Evolutionary conservation across 352 stramenopile species (phyloP).

Genomic region (Phytophthora lateralis): DNA sequence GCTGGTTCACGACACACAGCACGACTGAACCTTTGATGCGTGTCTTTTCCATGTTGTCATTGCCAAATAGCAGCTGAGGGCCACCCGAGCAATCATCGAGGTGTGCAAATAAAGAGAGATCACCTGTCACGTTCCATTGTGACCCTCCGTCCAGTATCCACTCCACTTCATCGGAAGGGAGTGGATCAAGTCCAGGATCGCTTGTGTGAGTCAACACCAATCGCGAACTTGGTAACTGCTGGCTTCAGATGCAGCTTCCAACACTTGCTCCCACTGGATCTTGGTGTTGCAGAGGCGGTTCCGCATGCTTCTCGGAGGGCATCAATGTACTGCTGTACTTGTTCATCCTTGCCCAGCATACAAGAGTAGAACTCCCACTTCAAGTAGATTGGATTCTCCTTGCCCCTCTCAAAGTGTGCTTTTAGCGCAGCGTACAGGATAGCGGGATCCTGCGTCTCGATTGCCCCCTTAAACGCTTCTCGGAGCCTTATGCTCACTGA

Average conservation of each 20-base stretch:
- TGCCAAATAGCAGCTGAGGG: background rate
- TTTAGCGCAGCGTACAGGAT: no score
- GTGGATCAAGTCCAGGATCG: background rate
- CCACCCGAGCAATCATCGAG: background rate
- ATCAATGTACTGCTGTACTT: background rate
- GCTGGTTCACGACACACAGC: background rate
- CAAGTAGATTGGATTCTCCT: no score
- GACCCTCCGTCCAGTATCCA: constrained; percentile 2
- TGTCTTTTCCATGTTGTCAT: background rate
- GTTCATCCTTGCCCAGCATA: no score
- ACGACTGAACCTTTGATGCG: background rate
- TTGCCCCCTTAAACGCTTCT: background rate
- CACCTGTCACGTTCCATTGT: background rate
- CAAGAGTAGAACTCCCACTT: no score
- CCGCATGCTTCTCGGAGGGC: background rate
- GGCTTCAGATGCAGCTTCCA: background rate
- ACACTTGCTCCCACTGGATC: background rate
- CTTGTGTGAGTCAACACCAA: background rate
- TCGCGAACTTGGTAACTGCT: background rate
- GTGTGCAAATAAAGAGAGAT: background rate
- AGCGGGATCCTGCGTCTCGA: no score
- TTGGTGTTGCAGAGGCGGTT: background rate
- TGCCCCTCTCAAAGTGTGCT: no score
- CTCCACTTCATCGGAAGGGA: background rate
- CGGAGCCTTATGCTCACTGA: background rate